Conservation (phyloP, 2,329 filamentous ascomycete species). For the Biscogniauxia marginata region DNA sequence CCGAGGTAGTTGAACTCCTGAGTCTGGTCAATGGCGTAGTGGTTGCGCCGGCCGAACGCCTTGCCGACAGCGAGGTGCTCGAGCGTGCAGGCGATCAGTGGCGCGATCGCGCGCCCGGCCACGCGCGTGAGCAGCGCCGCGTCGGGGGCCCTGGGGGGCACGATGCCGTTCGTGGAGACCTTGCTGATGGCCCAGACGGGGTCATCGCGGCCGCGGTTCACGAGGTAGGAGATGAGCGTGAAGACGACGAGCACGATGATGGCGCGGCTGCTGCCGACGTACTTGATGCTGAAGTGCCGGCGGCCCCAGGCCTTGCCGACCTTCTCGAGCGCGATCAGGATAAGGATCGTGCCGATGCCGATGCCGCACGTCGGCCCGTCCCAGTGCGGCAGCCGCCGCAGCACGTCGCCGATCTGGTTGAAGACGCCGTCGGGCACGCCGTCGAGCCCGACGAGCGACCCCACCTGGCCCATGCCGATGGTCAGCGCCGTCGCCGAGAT, state of each 20-base stretch:
- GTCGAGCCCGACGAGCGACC: conserved; percentile 56
- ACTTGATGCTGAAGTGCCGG: conserved; percentile 56
- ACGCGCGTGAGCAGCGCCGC: conserved; percentile 50
- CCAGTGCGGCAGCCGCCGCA: conserved; percentile 54
- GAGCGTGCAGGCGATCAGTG: conserved; percentile 59
- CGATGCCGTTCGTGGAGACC: conserved; percentile 55
- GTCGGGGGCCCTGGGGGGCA: conserved; percentile 47
- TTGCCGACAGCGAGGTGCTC: conserved; percentile 66
- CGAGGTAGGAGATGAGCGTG: conserved; percentile 61
- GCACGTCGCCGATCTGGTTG: conserved; percentile 57
- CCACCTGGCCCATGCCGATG: conserved; percentile 64
- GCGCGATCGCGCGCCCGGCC: conserved; percentile 54
- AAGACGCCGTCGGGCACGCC: conserved; percentile 51
- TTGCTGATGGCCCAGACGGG: conserved; percentile 59
- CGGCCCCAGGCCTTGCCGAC: conserved; percentile 59
- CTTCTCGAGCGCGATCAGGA: conserved; percentile 57
- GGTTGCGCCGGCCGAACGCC: conserved; percentile 60
- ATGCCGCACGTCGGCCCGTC: conserved; percentile 59
- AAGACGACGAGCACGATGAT: conserved; percentile 61
- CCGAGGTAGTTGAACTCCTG: conserved; percentile 66
- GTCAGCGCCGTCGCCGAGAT: conserved; percentile 66
- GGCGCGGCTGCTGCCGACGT: conserved; percentile 58
- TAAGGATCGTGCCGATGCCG: conserved; percentile 55
- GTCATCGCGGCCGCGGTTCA: conserved; percentile 52
- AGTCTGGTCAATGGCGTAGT: conserved; percentile 62